Evolutionary conservation across 345 rosid species (phyloP).

Genomic region (Salix brachista): DNA sequence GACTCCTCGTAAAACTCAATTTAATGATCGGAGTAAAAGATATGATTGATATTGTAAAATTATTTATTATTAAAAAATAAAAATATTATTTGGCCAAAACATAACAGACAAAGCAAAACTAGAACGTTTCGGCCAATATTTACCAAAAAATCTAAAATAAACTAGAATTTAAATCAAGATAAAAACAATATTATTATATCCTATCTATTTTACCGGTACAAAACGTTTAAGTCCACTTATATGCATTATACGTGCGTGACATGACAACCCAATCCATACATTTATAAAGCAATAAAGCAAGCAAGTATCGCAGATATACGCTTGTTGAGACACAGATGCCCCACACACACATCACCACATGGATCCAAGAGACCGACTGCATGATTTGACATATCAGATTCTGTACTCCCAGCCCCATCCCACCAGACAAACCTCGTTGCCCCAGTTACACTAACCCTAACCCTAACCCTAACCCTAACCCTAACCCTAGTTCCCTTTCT

Average conservation of each 20-base stretch:
- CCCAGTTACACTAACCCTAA: background rate
- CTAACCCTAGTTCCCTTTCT: background rate
- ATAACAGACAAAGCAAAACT: too few species aligned
- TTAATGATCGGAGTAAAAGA: too few species aligned
- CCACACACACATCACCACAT: slow-evolving; percentile 34
- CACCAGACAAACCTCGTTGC: slow-evolving; percentile 17
- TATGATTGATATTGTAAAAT: too few species aligned
- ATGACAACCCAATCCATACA: slow-evolving; percentile 29
- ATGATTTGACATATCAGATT: slow-evolving; percentile 97
- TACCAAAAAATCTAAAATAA: too few species aligned
- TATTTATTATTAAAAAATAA: too few species aligned
- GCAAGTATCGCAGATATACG: background rate
- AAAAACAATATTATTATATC: too few species aligned
- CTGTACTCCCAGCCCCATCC: slow-evolving; percentile 41
- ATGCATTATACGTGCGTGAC: slow-evolving; percentile 14
- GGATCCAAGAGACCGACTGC: slow-evolving; percentile 63
- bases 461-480: background rate
- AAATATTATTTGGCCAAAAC: too few species aligned
- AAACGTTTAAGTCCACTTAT: too few species aligned
- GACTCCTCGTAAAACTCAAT: too few species aligned
- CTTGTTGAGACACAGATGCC: slow-evolving; percentile 15
- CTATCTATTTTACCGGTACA: too few species aligned
- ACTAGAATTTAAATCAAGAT: too few species aligned
- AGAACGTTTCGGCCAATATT: rapidly evolving
- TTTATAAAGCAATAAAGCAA: slow-evolving; percentile 12